Base-by-base conservation (phyloP, 306 rosid species). In the Malus sieversii region DNA sequence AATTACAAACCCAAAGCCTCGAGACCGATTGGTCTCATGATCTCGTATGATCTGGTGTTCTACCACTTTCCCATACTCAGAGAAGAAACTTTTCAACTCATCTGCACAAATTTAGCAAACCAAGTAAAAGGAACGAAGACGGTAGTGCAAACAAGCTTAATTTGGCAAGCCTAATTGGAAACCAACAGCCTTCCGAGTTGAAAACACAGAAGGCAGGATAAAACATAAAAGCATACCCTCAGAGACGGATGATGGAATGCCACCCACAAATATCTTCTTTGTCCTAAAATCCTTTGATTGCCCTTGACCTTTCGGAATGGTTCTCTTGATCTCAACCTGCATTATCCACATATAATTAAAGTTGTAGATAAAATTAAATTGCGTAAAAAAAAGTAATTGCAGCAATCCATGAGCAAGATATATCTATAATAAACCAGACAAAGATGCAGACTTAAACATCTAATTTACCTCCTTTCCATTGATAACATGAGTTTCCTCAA, bases 261-360 rank as follows among this genome's bases (percentile, higher is more conserved):
- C 97, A 23, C 98, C 97, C n/a, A 94, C 97, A 72, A 90, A 92
- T 73, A 94, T 87, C 83, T 92, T 94, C 86, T 90, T 94, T 0
- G 98, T 94, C 81, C 90, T 94, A 73, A 88, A 88, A 73, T 90
- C 97, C 77, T 86, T 92, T 48, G 88, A 73, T 72, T 90, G 96
- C 38, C 90, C 91, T 42, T 91, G 85, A 25, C 98, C 97, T 80
- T 92, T 94, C 1, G 98, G 98, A 68, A 94, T 88, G 32, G 98
- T 94, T 83, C 97, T 90, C 82, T 94, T 94, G 66, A 92, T 94
- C 86, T 94, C 97, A 74, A 94, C 95, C 98, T 94, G 66, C 29
- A 64, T 16, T 18, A 32, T 30, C 44, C 44, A 32, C 44, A 32
- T 32, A 8, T 12, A 27, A 9, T 32, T 30, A 72, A 57, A 12